These are phyloP conservation scores for Colletotrichum gloeosporioides DNA, from an alignment of 2,329 filamentous ascomycete genomes.

Conservation along the genomic window DNA sequence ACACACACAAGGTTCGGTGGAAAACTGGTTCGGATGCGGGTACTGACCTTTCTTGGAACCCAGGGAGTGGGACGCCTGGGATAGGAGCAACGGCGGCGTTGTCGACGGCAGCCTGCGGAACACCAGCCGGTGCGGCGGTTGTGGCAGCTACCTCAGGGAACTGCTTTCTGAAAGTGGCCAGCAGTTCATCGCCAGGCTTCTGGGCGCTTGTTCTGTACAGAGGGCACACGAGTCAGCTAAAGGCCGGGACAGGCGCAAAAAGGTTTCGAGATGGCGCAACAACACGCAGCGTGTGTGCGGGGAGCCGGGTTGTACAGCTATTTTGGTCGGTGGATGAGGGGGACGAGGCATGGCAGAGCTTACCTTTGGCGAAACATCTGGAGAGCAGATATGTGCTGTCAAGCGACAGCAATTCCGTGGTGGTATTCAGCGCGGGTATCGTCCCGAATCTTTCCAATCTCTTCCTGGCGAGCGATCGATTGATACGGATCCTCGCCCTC, in stretches of 20 bases:
- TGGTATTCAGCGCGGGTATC: slow-evolving; percentile 3
- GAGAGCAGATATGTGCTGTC: slow-evolving; percentile 21
- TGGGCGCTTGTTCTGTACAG: slow-evolving; percentile 72
- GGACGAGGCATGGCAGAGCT: slow-evolving; percentile 16
- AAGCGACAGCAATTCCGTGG: slow-evolving; percentile 24
- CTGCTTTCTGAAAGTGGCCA: slow-evolving; percentile 81
- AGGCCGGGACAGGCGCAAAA: slow-evolving; percentile 2
- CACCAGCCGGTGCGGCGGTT: slow-evolving; percentile 47
- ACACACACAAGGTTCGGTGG: not conserved
- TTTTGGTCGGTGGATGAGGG: slow-evolving; percentile 18
- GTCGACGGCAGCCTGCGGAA: slow-evolving; percentile 34
- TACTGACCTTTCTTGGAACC: slow-evolving; percentile 19
- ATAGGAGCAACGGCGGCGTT: slow-evolving; percentile 24
- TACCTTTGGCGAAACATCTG: slow-evolving; percentile 41
- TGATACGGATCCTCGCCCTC: slow-evolving; percentile 2
- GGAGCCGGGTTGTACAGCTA: slow-evolving; percentile 7
- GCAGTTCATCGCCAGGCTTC: slow-evolving; percentile 85
- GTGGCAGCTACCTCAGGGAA: slow-evolving; percentile 76
- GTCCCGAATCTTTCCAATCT: not conserved
- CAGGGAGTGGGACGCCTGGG: slow-evolving; percentile 11
- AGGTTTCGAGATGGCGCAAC: slow-evolving; percentile 7
- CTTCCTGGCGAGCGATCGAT: slow-evolving; percentile 9
- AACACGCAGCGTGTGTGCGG: not conserved
- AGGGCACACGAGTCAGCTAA: slow-evolving; percentile 7
- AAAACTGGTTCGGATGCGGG: not conserved